These are phyloP conservation scores for Thraustotheca clavata DNA, from an alignment of 352 stramenopile species.

Conservation along the genomic window DNA sequence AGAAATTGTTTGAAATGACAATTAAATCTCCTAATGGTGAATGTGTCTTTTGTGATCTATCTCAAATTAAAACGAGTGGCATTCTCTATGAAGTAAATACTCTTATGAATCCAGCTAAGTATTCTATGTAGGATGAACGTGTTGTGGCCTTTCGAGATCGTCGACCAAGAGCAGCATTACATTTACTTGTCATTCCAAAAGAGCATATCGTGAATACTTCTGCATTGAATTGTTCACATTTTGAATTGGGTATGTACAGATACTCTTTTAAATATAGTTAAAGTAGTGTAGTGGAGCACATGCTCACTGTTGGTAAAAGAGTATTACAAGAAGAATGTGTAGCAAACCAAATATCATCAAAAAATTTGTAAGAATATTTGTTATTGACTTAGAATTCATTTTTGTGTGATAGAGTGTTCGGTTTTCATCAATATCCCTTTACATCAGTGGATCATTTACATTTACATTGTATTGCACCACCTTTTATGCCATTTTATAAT, in stretches of 20 bases:
- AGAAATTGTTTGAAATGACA: too few relatives aligned
- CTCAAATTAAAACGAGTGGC: conserved; percentile 11
- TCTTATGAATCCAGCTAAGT: background rate
- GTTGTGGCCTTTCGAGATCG: conserved; percentile 19
- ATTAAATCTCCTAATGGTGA: too few relatives aligned
- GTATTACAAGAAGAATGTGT: conserved; percentile 9
- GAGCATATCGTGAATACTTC: conserved; percentile 11
- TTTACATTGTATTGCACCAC: conserved; percentile 14
- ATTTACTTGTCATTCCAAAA: conserved; percentile 19
- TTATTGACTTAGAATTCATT: too few relatives aligned
- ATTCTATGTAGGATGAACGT: conserved; percentile 6
- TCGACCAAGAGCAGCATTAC: background rate
- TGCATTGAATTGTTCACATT: background rate
- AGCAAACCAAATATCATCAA: too few relatives aligned
- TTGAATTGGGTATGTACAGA: background rate
- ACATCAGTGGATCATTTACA: conserved; percentile 14
- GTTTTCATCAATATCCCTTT: conserved; percentile 18
- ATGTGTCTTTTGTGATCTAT: conserved; percentile 18
- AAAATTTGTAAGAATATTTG: too few relatives aligned
- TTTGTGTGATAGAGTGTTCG: background rate
- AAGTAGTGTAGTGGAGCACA: conserved; percentile 7
- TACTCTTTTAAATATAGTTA: background rate
- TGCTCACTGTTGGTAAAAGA: background rate
- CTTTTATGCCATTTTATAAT: conserved; percentile 12
- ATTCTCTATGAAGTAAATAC: conserved; percentile 7